These are phyloP conservation scores for Acanthamoeba royreba DNA, from an alignment of 208 protist genomes.

Conservation along the genomic window DNA sequence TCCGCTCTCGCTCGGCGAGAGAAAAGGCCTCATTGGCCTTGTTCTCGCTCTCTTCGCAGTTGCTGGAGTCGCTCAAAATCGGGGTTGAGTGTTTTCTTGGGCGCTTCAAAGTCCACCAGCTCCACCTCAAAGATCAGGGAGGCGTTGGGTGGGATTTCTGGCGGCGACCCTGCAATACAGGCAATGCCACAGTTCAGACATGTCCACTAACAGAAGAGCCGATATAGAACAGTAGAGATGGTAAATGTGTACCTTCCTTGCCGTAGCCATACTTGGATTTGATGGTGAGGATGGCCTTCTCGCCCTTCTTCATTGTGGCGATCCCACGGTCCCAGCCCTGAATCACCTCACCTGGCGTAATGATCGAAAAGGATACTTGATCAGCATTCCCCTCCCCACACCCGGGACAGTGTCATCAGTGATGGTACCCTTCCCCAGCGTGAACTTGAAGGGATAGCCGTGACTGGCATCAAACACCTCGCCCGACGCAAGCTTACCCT, in stretches of 20 bases:
- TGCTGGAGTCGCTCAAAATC: neutral
- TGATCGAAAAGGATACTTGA: too few relatives aligned
- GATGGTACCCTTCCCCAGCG: slow-evolving; percentile 28
- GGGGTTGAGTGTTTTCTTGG: neutral
- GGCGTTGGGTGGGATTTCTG: slow-evolving; percentile 22
- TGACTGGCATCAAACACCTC: slow-evolving; percentile 75
- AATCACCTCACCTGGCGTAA: slow-evolving; percentile 75
- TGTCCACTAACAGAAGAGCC: neutral
- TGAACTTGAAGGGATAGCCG: slow-evolving; percentile 41
- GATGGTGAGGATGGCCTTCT: slow-evolving; percentile 59
- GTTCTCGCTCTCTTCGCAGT: neutral
- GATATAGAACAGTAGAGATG: neutral
- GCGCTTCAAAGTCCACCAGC: neutral
- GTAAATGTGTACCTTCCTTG: neutral
- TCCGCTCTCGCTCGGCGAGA: neutral
- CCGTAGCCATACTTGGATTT: slow-evolving; percentile 72
- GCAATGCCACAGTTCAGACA: neutral
- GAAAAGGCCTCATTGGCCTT: neutral
- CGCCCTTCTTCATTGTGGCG: slow-evolving; percentile 67
- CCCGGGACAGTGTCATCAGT: too few relatives aligned
- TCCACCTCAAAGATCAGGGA: slow-evolving; percentile 5
- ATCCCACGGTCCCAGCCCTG: slow-evolving; percentile 73
- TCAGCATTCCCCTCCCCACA: too few relatives aligned
- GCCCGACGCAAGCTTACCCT: slow-evolving; percentile 74
- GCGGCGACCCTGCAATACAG: neutral